Evolutionary conservation across 1,284 basidiomycete species (phyloP).

Genomic region (Erythrobasidium hasegawianum): DNA sequence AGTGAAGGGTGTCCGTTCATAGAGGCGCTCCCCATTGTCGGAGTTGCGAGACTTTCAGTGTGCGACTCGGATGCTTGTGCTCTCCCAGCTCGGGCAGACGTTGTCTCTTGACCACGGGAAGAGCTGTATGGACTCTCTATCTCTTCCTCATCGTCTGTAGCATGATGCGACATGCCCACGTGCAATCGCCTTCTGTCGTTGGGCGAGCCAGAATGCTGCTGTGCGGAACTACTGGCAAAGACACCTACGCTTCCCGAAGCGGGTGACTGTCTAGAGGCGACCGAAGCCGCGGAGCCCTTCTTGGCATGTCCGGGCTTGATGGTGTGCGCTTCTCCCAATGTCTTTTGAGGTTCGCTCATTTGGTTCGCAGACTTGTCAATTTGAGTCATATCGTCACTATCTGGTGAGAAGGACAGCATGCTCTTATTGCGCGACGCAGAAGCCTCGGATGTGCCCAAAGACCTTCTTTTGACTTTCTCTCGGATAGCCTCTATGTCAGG

Average conservation of each 20-base stretch:
- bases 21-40: not conserved
- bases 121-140: too few species aligned
- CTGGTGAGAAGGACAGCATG: not conserved
- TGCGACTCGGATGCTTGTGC: too few species aligned
- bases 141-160: too few species aligned
- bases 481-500: not conserved
- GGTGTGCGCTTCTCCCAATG: too few species aligned
- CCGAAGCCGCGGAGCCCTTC: not conserved
- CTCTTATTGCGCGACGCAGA: not conserved
- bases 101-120: too few species aligned
- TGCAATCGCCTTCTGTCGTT: too few species aligned
- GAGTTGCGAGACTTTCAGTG: not conserved
- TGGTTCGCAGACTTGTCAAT: too few species aligned
- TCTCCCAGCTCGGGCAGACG: too few species aligned
- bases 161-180: too few species aligned
- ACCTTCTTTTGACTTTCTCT: not conserved
- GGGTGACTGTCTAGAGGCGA: not conserved
- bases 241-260: not conserved
- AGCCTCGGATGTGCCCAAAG: not conserved
- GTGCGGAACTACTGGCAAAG: not conserved
- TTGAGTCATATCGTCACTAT: not conserved
- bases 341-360: too few species aligned
- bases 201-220: too few species aligned
- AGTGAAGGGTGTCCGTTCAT: not conserved
- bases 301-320: not conserved